Evolutionary conservation across 1,284 basidiomycete genomes (phyloP).

Genomic region (Marasmius sp.): DNA sequence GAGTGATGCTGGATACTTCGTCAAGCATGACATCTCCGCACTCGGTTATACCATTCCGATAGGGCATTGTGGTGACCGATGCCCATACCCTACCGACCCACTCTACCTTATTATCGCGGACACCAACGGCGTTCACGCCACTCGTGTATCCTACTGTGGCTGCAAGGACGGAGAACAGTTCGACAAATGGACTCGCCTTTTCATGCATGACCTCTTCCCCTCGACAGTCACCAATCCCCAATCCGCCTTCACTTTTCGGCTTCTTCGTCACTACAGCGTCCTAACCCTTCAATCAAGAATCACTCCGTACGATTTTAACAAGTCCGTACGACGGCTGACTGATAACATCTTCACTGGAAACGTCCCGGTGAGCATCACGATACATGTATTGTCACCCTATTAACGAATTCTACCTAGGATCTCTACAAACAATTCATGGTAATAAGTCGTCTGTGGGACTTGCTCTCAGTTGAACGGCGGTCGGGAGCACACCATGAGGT

Average conservation of each 20-base stretch:
- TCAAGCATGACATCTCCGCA: too few species aligned
- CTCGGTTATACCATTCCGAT: too few species aligned
- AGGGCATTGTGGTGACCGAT: too few species aligned
- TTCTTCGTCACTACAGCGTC: slow-evolving; percentile 7
- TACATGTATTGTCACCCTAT: neutral
- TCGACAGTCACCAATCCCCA: too few species aligned
- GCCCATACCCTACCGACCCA: too few species aligned
- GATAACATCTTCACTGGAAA: slow-evolving; percentile 5
- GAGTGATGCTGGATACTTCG: too few species aligned
- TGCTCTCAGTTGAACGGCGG: neutral
- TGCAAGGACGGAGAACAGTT: neutral
- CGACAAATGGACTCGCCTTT: neutral
- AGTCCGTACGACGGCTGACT: slow-evolving; percentile 4
- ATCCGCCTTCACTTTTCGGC: too few species aligned
- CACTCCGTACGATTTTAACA: slow-evolving; percentile 2
- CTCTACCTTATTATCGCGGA: slow-evolving; percentile 1
- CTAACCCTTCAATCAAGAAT: slow-evolving; percentile 2
- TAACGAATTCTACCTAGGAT: neutral
- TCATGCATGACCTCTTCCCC: slow-evolving; percentile 3
- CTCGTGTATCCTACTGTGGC: slow-evolving; percentile 1
- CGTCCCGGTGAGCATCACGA: neutral
- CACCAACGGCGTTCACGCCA: slow-evolving; percentile 7
- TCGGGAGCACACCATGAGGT: too few species aligned
- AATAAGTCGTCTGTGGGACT: neutral
- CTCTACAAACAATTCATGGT: neutral